Base-by-base conservation (phyloP, 306 rosid species). In the Prunus kanzakura region DNA sequence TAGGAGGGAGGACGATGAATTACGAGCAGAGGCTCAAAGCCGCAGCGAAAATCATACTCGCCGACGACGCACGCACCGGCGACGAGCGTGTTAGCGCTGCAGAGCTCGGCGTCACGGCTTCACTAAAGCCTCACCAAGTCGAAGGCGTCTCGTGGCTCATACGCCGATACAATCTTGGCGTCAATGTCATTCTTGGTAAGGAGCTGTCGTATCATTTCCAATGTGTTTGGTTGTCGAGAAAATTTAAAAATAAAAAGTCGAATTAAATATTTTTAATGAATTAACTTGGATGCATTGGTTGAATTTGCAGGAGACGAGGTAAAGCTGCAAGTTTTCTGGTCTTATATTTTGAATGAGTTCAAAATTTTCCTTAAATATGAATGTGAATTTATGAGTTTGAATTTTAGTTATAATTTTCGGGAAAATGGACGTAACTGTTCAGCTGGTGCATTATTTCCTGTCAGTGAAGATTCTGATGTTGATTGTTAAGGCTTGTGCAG, bases 261-360 rank as follows among this genome's bases (percentile, higher is more conserved):
- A 38, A 6, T 50, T 15, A 14, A 20, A 58, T 58, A 2, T 10
- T 16, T 1, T 58, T 27, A 35, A 35, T 60, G 8, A 20, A 52
- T 78, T 8, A 74, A 63, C 55, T 49, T 49, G 35, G 47, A 62
- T 65, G 51, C 3, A 38, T 22, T 71, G 58, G 22, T 79, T 50
- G n/a, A n/a, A 60, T 84, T 83, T 88, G 86, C 98, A 94, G 98
- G 98, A 76, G 98, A 94, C 84, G 98, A 94, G 98, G 98, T 94
- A 90, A 52, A 55, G 68, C 75, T 76, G 65, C 86, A 29, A 20
- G 14, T 18, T 46, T 18, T 74, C 18, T 23, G 10, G 18, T 22
- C 50, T 61, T 46, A 20, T 23, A 8, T 32, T 8, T 1, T 23
- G 25, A 43, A 14, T 23, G 5, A 52, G 57, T 52, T 52, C 57